phyloP scores from a whole-genome alignment of 2,329 filamentous ascomycete species.

The Verticillium alfalfae region DNA sequence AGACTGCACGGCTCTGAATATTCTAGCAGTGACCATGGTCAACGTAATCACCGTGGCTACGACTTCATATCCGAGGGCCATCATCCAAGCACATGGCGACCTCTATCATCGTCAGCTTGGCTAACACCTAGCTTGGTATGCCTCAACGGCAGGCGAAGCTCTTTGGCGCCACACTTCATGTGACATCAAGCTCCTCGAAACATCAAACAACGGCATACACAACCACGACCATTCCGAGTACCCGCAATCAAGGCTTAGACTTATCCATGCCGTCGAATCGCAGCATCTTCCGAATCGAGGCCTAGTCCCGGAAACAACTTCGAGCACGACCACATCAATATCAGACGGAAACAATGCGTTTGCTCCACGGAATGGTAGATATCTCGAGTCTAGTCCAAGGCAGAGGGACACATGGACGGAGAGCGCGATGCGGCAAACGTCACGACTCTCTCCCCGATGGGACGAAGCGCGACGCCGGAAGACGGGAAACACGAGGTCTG shows the following conservation, averaged over 20 bases:
- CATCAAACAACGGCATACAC: too few species aligned
- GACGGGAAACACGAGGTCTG: background rate
- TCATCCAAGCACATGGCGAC: too few species aligned
- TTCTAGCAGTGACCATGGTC: too few species aligned
- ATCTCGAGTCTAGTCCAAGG: background rate
- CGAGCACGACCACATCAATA: background rate
- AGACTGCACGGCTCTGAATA: too few species aligned
- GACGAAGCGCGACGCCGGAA: background rate
- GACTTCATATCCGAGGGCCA: too few species aligned
- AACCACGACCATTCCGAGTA: too few species aligned
- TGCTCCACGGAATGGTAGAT: background rate
- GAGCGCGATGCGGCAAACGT: background rate
- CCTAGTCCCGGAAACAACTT: background rate
- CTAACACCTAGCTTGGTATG: too few species aligned
- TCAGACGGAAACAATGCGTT: background rate
- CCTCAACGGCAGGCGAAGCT: too few species aligned
- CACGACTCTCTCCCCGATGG: background rate
- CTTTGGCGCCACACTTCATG: too few species aligned
- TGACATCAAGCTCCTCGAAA: slow-evolving; percentile 17
- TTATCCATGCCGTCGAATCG: background rate
- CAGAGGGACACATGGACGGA: background rate
- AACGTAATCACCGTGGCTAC: too few species aligned
- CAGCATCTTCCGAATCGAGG: background rate
- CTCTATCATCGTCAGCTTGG: too few species aligned
- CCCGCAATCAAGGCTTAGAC: background rate